phyloP scores from a whole-genome alignment of 2,329 filamentous ascomycete species.

The Fusarium sp. region DNA sequence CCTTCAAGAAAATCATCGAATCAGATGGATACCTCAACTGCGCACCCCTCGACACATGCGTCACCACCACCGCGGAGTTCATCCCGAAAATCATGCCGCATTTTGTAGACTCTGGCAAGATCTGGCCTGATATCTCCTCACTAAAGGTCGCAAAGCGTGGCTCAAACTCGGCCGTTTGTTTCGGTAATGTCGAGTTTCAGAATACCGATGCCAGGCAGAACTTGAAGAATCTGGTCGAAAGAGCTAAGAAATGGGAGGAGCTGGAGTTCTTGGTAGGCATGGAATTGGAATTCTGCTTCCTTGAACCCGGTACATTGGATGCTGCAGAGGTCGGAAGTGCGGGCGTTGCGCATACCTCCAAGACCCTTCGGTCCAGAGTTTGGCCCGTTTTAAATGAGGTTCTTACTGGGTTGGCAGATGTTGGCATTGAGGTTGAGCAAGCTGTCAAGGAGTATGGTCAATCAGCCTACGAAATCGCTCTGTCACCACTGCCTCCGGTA shows the following conservation, averaged over 20 bases:
- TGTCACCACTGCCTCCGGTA: constrained; percentile 1
- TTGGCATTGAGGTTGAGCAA: background rate
- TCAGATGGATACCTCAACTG: background rate
- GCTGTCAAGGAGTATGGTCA: constrained; percentile 8
- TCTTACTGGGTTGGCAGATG: background rate
- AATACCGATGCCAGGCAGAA: background rate
- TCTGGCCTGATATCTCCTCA: background rate
- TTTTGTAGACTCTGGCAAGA: background rate
- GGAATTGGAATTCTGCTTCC: constrained; percentile 17
- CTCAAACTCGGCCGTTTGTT: constrained; percentile 1
- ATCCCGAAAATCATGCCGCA: background rate
- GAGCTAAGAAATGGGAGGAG: background rate
- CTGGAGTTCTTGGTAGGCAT: background rate
- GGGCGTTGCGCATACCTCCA: background rate
- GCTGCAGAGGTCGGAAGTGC: background rate
- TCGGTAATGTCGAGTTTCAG: background rate
- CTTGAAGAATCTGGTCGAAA: background rate
- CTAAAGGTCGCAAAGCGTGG: background rate
- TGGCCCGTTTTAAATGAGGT: background rate
- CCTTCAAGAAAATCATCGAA: background rate
- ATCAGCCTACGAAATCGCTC: constrained; percentile 11
- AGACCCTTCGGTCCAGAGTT: background rate
- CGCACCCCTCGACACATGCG: constrained; percentile 9
- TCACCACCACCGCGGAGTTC: constrained; percentile 4
- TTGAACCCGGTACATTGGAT: background rate